phyloP scores from a whole-genome alignment of 2,329 filamentous ascomycete genomes.

The Fonsecaea monophora region DNA sequence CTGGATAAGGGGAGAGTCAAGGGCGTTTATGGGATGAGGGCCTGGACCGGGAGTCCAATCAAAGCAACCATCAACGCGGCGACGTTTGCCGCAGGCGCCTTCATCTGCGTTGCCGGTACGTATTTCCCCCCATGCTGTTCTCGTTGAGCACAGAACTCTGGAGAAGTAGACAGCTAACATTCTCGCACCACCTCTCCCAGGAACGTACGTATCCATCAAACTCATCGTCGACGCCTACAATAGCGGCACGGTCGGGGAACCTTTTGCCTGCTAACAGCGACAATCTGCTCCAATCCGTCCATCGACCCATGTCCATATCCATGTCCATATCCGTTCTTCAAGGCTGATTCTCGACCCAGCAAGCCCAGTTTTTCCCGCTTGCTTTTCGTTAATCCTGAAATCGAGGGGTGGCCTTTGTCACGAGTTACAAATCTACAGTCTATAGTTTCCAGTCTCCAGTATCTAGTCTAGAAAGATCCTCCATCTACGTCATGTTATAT shows the following conservation, averaged over 20 bases:
- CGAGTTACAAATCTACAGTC: too few species aligned
- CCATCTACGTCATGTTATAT: too few species aligned
- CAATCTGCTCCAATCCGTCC: background rate
- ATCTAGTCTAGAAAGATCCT: too few species aligned
- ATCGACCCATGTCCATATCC: too few species aligned
- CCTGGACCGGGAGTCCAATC: conserved; percentile 49
- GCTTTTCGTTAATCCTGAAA: too few species aligned
- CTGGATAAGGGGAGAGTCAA: conserved; percentile 39
- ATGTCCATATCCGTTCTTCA: background rate
- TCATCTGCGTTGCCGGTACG: conserved; percentile 39
- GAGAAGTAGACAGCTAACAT: too few species aligned
- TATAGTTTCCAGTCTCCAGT: too few species aligned
- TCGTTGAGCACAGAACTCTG: too few species aligned
- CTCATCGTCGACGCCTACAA: conserved; percentile 42
- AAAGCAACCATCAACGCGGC: conserved; percentile 51
- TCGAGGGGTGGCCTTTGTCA: too few species aligned
- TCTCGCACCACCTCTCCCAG: conserved; percentile 32
- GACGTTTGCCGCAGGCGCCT: conserved; percentile 52
- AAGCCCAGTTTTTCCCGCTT: too few species aligned
- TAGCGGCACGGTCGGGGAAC: conserved; percentile 28
- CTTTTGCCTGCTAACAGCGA: conserved; percentile 30
- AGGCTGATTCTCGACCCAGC: background rate
- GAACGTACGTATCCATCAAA: conserved; percentile 58
- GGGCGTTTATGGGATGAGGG: conserved; percentile 45
- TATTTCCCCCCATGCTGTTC: background rate